These are phyloP conservation scores for Trifolium repens DNA, from an alignment of 306 rosid species.

Conservation along the genomic window DNA sequence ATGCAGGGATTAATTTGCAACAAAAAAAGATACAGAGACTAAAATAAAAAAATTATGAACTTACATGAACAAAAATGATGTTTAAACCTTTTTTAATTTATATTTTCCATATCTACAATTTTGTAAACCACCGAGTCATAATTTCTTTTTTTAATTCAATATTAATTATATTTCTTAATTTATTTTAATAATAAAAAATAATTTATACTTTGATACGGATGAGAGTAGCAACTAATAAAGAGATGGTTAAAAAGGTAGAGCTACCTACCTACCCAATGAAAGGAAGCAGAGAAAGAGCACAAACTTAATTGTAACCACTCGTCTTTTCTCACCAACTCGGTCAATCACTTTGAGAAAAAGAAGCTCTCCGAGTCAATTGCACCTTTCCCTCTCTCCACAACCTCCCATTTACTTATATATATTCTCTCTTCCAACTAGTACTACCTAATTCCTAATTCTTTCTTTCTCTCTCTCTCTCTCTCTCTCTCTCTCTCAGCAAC, in stretches of 20 bases:
- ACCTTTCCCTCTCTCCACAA: constrained; percentile 31
- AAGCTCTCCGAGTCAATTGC: constrained; percentile 51
- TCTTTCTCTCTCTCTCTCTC: not conserved
- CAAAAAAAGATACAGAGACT: too few relatives aligned
- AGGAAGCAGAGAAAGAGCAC: constrained; percentile 2
- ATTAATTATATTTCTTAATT: too few relatives aligned
- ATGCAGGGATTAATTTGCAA: too few relatives aligned
- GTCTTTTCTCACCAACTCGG: constrained; percentile 60
- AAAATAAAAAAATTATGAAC: too few relatives aligned
- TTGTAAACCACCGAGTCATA: too few relatives aligned
- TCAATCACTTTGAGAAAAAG: constrained; percentile 46
- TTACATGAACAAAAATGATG: too few relatives aligned
- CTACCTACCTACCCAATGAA: constrained; percentile 30
- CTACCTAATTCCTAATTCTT: not conserved
- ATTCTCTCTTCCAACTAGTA: constrained; percentile 20
- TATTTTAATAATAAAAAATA: too few relatives aligned
- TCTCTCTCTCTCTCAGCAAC: not conserved
- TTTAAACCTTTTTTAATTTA: too few relatives aligned
- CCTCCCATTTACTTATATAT: constrained; percentile 43
- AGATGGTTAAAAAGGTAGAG: constrained; percentile 23
- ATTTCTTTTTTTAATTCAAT: too few relatives aligned
- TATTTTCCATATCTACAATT: too few relatives aligned
- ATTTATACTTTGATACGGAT: too few relatives aligned
- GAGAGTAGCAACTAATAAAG: not conserved
- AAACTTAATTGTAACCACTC: constrained; percentile 54